A percentile compares a stretch with the other conserved stretches of the same genome.
Evolutionary conservation across 768 basidiomycete genomes (phyloP).

Genomic region (Suillus subalutaceus): DNA sequence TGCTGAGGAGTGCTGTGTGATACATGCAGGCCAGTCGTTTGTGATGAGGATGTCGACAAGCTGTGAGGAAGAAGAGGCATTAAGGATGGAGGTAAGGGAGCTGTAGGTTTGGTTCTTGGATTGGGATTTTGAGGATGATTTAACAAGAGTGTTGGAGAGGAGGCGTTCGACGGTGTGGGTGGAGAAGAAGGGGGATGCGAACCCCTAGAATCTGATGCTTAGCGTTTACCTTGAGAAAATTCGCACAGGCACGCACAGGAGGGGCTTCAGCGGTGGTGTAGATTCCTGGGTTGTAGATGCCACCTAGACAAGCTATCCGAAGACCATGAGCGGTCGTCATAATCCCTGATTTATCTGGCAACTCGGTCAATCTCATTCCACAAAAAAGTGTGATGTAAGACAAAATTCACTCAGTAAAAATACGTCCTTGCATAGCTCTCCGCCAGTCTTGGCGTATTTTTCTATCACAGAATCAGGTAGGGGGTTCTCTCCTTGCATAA

Average conservation of each 20-base stretch:
- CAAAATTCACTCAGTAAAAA: slow-evolving; percentile 76
- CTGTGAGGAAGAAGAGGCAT: slow-evolving; percentile 61
- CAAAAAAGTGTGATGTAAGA: not conserved
- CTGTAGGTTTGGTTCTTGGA: slow-evolving; percentile 52
- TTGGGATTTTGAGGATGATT: slow-evolving; percentile 44
- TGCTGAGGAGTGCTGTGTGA: slow-evolving; percentile 62
- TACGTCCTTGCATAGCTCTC: slow-evolving; percentile 81
- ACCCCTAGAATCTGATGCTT: slow-evolving; percentile 51
- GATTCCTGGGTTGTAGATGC: slow-evolving; percentile 65
- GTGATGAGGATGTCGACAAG: slow-evolving; percentile 82
- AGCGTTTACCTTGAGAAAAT: not conserved
- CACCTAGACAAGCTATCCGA: slow-evolving; percentile 85
- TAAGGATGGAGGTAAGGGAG: slow-evolving; percentile 70
- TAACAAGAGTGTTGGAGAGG: slow-evolving; percentile 67
- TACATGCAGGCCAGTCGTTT: slow-evolving; percentile 72
- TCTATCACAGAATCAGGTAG: slow-evolving; percentile 75
- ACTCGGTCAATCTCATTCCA: slow-evolving; percentile 12
- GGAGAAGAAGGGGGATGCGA: slow-evolving; percentile 76
- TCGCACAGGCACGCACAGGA: slow-evolving; percentile 49
- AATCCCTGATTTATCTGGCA: slow-evolving; percentile 78
- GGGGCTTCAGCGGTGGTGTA: slow-evolving; percentile 62
- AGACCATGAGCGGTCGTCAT: slow-evolving; percentile 80
- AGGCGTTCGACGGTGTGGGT: slow-evolving; percentile 70
- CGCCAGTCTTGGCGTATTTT: slow-evolving; percentile 74
- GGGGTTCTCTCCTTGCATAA: slow-evolving; percentile 84